Base-by-base conservation (phyloP, 345 rosid genomes). In the Citrus mangshanensis region DNA sequence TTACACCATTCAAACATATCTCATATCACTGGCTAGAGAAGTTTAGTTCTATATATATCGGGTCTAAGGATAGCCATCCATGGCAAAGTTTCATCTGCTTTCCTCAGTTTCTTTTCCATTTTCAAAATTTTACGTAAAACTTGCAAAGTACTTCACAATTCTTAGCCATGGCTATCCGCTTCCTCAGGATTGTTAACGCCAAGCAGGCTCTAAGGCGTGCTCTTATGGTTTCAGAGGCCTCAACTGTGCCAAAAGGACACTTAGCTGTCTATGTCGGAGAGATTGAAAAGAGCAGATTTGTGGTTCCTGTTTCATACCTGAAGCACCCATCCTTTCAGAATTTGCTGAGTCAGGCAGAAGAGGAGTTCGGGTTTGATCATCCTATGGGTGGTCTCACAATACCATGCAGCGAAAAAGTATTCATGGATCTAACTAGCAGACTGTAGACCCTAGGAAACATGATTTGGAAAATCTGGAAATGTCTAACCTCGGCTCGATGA, bases 221-320 rank as follows among this genome's bases (percentile, higher is more conserved):
- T 51, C 55, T 51, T 16, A 51, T 13, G 21, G 55, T 16, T 51
- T 51, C 55, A 14, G 21, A 51, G 55, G 55, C 55, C 12, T 4
- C 38, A 2, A 25, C 54, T 46, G 91, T 87, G 5, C 91, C 91
- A 16, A 86, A 89, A 77, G 89, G 86, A 0, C 83, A 72, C 79
- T 12, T 88, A 19, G 89, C 84, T 16, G 88, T 89, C 34, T 85
- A 84, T 77, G 82, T 82, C 59, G 89, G 90, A 69, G 85, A 86
- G 64, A 73, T 74, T 0, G 65, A 83, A 42, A 86, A 75, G 82
- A 88, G 82, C 75, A 74, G 85, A 78, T 85, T 81, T 72, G 78
- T 84, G 54, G 80, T 90, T 80, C 91, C 87, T 3, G 25, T 88
- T 4, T 83, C 83, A 0, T 88, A 84, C 65, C 40, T 84, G 60